A percentile compares a stretch with the other conserved stretches of the same genome.
phyloP scores from a whole-genome alignment of 2,329 filamentous ascomycete species.

The Passalora sequoiae region DNA sequence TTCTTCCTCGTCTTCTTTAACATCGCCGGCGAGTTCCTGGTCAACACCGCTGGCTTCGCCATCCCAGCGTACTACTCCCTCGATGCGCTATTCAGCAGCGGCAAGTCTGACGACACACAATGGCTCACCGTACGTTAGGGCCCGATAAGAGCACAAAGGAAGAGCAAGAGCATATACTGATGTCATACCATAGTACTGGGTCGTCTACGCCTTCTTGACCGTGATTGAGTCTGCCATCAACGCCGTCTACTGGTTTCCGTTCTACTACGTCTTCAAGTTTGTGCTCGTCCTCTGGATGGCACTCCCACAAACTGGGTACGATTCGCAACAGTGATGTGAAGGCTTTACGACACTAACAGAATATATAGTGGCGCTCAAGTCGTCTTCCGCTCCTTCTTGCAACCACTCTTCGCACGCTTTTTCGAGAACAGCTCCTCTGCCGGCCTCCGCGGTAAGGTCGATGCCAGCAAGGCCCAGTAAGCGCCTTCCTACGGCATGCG shows the following conservation, averaged over 20 bases:
- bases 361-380: constrained; percentile 82
- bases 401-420: constrained; percentile 88
- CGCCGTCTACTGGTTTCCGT: constrained; percentile 90
- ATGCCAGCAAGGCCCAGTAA: constrained; percentile 31
- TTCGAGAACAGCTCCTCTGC: constrained; percentile 69
- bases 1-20: constrained; percentile 92
- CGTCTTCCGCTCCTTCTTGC: constrained; percentile 92
- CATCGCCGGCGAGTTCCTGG: constrained; percentile 80
- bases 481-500: constrained; percentile 4
- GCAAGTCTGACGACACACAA: constrained; percentile 76
- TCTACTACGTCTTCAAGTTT: constrained; percentile 99
- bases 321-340: too few relatives aligned
- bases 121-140: constrained; percentile 55
- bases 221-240: constrained; percentile 77
- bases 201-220: constrained; percentile 76
- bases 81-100: constrained; percentile 65
- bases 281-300: constrained; percentile 95
- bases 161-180: constrained; percentile 11
- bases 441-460: constrained; percentile 62
- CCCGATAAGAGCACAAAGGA: neutral
- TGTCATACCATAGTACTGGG: constrained; percentile 62
- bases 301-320: constrained; percentile 87
- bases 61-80: constrained; percentile 82
- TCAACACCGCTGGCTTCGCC: constrained; percentile 78
- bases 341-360: too few relatives aligned